These are phyloP conservation scores for Arthromyces matolae DNA, from an alignment of 768 basidiomycete genomes.

Conservation along the genomic window DNA sequence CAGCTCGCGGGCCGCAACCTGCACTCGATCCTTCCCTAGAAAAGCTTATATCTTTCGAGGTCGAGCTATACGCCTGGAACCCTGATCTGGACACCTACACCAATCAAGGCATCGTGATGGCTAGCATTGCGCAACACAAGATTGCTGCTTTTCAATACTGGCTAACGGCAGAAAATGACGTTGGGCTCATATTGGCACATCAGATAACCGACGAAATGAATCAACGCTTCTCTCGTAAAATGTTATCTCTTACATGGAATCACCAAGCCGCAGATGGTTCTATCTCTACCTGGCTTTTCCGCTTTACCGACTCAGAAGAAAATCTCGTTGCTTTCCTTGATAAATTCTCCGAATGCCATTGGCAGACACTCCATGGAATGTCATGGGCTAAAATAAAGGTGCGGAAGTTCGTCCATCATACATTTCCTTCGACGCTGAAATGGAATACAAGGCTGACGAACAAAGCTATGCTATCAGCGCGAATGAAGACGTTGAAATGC, in stretches of 20 bases:
- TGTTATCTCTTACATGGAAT: conserved; percentile 87
- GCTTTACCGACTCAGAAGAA: conserved; percentile 59
- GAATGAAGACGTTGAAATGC: conserved; percentile 88
- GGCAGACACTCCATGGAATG: conserved; percentile 74
- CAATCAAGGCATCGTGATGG: conserved; percentile 50
- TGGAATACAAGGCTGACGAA: conserved; percentile 83
- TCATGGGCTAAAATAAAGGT: conserved; percentile 84
- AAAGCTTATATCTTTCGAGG: conserved; percentile 39
- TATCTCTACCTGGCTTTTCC: conserved; percentile 80
- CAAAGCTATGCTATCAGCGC: conserved; percentile 78
- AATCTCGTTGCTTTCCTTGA: conserved; percentile 57
- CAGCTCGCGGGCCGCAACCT: not conserved
- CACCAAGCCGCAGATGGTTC: conserved; percentile 50
- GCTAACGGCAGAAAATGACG: conserved; percentile 50
- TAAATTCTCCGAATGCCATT: conserved; percentile 66
- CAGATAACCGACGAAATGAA: conserved; percentile 66
- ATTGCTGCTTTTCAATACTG: conserved; percentile 51
- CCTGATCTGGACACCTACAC: conserved; percentile 43
- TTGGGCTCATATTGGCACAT: conserved; percentile 56
- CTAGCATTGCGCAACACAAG: conserved; percentile 47
- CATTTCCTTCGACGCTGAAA: conserved; percentile 1
- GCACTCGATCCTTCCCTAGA: conserved; percentile 25
- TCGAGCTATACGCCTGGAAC: conserved; percentile 65
- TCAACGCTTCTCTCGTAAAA: conserved; percentile 57
- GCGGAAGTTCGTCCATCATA: conserved; percentile 8